Conservation (phyloP, 371 early-diverging fungal genomes). For the Haplosporangium sp. region DNA sequence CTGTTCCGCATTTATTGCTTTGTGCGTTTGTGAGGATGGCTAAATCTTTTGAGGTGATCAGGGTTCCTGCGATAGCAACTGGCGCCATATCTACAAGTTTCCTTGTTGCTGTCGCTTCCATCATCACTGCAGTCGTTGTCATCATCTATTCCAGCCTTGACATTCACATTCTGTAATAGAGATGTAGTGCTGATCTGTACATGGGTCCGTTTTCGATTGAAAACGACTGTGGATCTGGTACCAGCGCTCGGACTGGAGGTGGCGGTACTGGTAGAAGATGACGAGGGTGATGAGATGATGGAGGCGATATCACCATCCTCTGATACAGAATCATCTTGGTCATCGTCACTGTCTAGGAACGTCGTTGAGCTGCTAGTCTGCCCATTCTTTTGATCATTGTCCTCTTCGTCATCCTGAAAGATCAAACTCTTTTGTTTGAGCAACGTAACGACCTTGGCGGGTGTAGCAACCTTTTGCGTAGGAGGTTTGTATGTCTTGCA, state of each 20-base stretch:
- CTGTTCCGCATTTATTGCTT: not conserved
- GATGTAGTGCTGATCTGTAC: not conserved
- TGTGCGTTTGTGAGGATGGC: conserved; percentile 34
- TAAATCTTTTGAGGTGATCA: conserved; percentile 40
- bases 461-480: conserved; percentile 32
- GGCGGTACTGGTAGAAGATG: not conserved
- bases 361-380: not conserved
- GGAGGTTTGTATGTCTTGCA: conserved; percentile 48
- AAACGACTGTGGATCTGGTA: not conserved
- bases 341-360: conserved; percentile 9
- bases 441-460: conserved; percentile 37
- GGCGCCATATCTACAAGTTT: conserved; percentile 37
- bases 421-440: conserved; percentile 47
- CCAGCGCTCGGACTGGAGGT: not conserved
- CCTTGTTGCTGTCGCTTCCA: conserved; percentile 6
- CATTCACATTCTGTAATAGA: conserved; percentile 15
- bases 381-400: not conserved
- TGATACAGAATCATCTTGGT: not conserved
- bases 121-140: not conserved
- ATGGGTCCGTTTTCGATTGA: conserved; percentile 7
- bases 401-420: conserved; percentile 20
- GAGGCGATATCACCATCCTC: not conserved
- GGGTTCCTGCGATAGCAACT: conserved; percentile 48
- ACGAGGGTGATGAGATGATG: not conserved
- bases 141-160: not conserved